A percentile compares a stretch with the other conserved stretches of the same genome.
These are phyloP conservation scores for Erodium trifolium DNA, from an alignment of 441 rosid genomes.

Conservation along the genomic window DNA sequence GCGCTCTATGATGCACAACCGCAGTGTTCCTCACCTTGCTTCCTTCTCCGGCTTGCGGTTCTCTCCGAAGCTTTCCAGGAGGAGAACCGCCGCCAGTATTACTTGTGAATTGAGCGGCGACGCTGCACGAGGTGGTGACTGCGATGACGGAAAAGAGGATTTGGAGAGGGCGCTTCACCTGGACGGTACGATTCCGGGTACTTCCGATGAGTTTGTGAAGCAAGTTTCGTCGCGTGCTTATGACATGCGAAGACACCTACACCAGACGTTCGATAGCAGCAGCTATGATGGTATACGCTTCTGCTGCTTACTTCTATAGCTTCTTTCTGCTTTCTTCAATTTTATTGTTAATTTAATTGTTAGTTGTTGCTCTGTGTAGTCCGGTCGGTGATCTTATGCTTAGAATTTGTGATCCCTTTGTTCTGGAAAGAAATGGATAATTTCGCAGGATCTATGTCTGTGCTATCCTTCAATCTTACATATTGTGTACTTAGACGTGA, in stretches of 20 bases:
- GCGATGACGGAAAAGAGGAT: slow-evolving; percentile 38
- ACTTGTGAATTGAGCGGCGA: slow-evolving; percentile 33
- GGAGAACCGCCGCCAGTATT: slow-evolving; percentile 23
- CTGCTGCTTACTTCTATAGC: background rate
- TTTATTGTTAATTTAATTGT: background rate
- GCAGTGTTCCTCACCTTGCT: slow-evolving; percentile 15
- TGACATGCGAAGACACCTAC: slow-evolving; percentile 83
- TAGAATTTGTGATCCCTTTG: background rate
- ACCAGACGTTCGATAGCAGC: slow-evolving; percentile 76
- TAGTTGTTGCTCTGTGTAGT: background rate
- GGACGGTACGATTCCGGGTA: slow-evolving; percentile 90
- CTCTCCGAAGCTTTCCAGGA: slow-evolving; percentile 19
- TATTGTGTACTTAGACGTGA: background rate
- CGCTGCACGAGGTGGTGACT: slow-evolving; percentile 23
- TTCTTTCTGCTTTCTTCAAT: background rate
- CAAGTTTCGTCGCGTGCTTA: slow-evolving; percentile 93
- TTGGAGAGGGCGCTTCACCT: slow-evolving; percentile 76
- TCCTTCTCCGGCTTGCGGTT: slow-evolving; percentile 19
- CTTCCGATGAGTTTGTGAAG: slow-evolving; percentile 72
- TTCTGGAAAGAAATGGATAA: background rate
- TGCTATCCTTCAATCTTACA: background rate
- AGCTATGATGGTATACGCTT: slow-evolving; percentile 69
- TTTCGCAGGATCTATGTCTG: background rate
- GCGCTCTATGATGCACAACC: slow-evolving; percentile 22
- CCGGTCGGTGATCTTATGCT: background rate